Evolutionary conservation across 129 eudicot species (phyloP).

Genomic region (Cynara cardunculus): DNA sequence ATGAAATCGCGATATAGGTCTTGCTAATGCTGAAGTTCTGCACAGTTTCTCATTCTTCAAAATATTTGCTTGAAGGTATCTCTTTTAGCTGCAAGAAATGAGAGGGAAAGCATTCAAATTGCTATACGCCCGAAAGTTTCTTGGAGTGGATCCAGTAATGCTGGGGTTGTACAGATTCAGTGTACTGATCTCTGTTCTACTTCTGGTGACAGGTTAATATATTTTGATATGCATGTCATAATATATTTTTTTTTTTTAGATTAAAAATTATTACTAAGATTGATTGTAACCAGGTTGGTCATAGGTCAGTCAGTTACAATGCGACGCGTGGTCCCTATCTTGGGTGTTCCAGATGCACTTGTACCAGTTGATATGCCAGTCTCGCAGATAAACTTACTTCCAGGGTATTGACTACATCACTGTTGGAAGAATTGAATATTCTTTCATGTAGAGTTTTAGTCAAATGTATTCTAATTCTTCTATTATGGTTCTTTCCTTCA

Average conservation of each 20-base stretch:
- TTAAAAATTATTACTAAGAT: neutral
- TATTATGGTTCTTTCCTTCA: conserved; percentile 27
- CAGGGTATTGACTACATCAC: conserved; percentile 57
- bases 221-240: neutral
- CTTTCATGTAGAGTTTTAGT: neutral
- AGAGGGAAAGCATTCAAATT: conserved; percentile 94
- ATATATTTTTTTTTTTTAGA: neutral
- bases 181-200: conserved; percentile 79
- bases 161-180: conserved; percentile 83
- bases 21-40: neutral
- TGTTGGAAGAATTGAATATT: neutral
- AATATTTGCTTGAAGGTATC: conserved; percentile 52
- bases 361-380: conserved; percentile 86
- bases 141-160: conserved; percentile 68
- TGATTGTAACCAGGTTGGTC: conserved; percentile 54
- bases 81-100: conserved; percentile 95
- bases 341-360: conserved; percentile 99
- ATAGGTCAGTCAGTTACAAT: conserved; percentile 61
- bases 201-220: conserved; percentile 80
- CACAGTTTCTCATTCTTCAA: conserved; percentile 9
- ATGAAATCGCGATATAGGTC: neutral
- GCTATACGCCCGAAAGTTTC: conserved; percentile 97
- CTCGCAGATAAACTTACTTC: conserved; percentile 60
- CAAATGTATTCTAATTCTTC: neutral
- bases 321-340: conserved; percentile 81